These are phyloP conservation scores for Phytophthora crassamura DNA, from an alignment of 352 stramenopile genomes.

Conservation along the genomic window DNA sequence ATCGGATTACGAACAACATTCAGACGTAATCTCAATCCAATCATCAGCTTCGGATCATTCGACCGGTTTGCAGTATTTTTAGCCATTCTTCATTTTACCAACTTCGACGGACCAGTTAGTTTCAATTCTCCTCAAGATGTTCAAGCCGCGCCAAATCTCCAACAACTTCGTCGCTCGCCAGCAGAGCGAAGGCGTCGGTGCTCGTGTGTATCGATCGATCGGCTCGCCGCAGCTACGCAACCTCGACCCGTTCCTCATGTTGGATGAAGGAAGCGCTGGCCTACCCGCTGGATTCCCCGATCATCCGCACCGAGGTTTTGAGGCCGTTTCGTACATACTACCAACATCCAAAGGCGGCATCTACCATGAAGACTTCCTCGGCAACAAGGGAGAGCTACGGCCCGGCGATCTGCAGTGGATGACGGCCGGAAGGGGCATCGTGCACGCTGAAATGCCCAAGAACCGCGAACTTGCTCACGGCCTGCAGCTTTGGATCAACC, in stretches of 20 bases:
- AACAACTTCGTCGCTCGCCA: slow-evolving; percentile 43
- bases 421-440: slow-evolving; percentile 52
- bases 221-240: slow-evolving; percentile 37
- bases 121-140: slow-evolving; percentile 34
- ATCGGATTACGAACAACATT: too few species aligned
- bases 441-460: slow-evolving; percentile 62
- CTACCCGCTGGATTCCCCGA: slow-evolving; percentile 83
- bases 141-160: slow-evolving; percentile 31
- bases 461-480: slow-evolving; percentile 37
- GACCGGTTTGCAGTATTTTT: too few species aligned
- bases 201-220: slow-evolving; percentile 46
- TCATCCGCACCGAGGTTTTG: slow-evolving; percentile 91
- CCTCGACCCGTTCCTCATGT: slow-evolving; percentile 63
- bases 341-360: slow-evolving; percentile 75
- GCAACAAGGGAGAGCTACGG: slow-evolving; percentile 50
- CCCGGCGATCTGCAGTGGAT: slow-evolving; percentile 66
- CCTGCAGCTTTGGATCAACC: slow-evolving; percentile 65
- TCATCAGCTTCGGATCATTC: too few species aligned
- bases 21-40: too few species aligned
- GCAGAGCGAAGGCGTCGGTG: slow-evolving; percentile 47
- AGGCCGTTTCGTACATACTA: slow-evolving; percentile 91
- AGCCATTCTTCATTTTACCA: slow-evolving; percentile 24
- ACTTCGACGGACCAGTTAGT: slow-evolving; percentile 3
- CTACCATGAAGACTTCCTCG: slow-evolving; percentile 82
- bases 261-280: slow-evolving; percentile 51